Percentiles rank a stretch among this genome's conserved stretches.
These are phyloP conservation scores for Penicillium angulare DNA, from an alignment of 495 filamentous ascomycete genomes.

Conservation along the genomic window DNA sequence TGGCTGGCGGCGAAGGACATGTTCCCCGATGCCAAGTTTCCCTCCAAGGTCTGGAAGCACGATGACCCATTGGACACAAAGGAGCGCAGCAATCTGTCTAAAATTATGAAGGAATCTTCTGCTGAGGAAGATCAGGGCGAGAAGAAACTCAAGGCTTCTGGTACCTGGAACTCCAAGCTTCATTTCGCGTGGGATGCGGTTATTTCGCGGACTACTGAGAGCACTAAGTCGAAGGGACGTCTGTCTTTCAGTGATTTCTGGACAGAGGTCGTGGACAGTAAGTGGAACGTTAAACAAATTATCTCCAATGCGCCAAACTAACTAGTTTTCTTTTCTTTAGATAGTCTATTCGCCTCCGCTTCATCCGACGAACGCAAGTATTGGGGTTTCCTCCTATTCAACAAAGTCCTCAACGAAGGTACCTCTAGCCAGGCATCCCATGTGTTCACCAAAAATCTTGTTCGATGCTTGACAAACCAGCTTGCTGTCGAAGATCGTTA, in stretches of 20 bases:
- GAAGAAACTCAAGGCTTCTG: slow-evolving; percentile 54
- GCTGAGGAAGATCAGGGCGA: slow-evolving; percentile 47
- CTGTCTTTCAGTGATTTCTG: slow-evolving; percentile 74
- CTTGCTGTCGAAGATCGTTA: slow-evolving; percentile 80
- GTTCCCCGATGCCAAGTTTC: slow-evolving; percentile 63
- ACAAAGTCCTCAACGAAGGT: slow-evolving; percentile 60
- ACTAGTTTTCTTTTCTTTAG: slow-evolving; percentile 38
- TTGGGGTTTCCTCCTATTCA: slow-evolving; percentile 84
- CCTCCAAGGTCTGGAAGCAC: slow-evolving; percentile 69
- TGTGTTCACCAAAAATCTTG: slow-evolving; percentile 79
- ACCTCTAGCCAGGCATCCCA: slow-evolving; percentile 44
- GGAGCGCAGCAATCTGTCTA: slow-evolving; percentile 62
- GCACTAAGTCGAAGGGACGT: slow-evolving; percentile 28
- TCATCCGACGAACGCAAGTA: slow-evolving; percentile 87
- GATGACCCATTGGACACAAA: slow-evolving; percentile 63
- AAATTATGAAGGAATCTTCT: slow-evolving; percentile 76
- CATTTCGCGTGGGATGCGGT: slow-evolving; percentile 88
- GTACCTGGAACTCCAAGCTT: slow-evolving; percentile 75
- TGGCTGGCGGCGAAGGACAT: slow-evolving; percentile 70
- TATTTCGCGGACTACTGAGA: slow-evolving; percentile 44
- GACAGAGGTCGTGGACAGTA: slow-evolving; percentile 83
- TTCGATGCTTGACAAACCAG: slow-evolving; percentile 84
- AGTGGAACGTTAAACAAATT: slow-evolving; percentile 29
- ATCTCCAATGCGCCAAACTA: slow-evolving; percentile 1
- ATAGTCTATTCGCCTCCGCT: slow-evolving; percentile 73